Percentiles rank a stretch among this genome's conserved stretches.
phyloP scores from a whole-genome alignment of 1,139 yeast genomes.

The Yamadazyma triangularis region DNA sequence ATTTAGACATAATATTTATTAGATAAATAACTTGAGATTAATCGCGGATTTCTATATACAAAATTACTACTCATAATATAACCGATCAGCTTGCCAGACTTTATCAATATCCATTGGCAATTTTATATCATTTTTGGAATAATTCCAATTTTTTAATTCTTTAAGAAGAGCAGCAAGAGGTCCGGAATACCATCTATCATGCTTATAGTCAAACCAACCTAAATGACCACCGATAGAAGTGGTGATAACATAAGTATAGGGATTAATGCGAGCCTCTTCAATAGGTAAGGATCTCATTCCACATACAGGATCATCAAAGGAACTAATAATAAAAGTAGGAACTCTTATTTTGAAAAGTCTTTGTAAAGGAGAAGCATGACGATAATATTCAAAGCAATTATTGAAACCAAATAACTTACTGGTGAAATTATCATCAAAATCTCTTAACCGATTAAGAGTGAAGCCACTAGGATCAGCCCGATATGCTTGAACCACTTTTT shows the following conservation, averaged over 20 bases:
- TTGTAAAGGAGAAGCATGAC: conserved; percentile 49
- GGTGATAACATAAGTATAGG: conserved; percentile 59
- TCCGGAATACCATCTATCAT: conserved; percentile 50
- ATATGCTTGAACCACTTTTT: conserved; percentile 24
- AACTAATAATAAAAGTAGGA: conserved; percentile 46
- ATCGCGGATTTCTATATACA: too few relatives aligned
- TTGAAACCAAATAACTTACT: conserved; percentile 52
- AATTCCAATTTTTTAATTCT: conserved; percentile 26
- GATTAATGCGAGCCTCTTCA: conserved; percentile 58
- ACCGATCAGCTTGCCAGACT: conserved; percentile 31
- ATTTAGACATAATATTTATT: too few relatives aligned
- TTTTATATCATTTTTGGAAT: conserved; percentile 10
- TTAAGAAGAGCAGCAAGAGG: conserved; percentile 34
- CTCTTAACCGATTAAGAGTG: conserved; percentile 26
- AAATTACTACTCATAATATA: conserved; percentile 8
- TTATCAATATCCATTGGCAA: conserved; percentile 26
- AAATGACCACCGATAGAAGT: conserved; percentile 87
- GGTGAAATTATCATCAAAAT: conserved; percentile 53
- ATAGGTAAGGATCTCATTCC: conserved; percentile 55
- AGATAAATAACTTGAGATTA: neutral
- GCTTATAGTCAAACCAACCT: conserved; percentile 51
- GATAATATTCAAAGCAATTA: conserved; percentile 50
- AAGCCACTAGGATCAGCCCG: conserved; percentile 30
- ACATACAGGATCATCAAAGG: conserved; percentile 56
- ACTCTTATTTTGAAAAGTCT: conserved; percentile 47